Conservation (phyloP, 352 stramenopile genomes). For the Globisporangium emineosum region DNA sequence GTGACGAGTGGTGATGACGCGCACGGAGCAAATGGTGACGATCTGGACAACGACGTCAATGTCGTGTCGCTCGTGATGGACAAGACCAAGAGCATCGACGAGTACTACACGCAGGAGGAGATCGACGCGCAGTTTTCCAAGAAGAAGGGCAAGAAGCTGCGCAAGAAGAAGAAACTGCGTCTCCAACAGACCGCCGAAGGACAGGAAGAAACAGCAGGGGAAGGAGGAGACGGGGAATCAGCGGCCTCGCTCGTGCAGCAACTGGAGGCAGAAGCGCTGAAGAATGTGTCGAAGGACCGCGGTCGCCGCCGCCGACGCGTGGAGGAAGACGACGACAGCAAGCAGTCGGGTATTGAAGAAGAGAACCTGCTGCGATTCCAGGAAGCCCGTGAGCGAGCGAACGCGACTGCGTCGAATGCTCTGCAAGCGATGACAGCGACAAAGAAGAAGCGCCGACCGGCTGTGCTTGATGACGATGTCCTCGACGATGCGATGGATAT, state of each 20-base stretch:
- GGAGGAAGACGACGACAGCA: slow-evolving; percentile 25
- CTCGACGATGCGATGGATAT: slow-evolving; percentile 61
- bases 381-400: slow-evolving; percentile 64
- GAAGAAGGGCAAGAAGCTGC: slow-evolving; percentile 76
- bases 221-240: slow-evolving; percentile 26
- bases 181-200: slow-evolving; percentile 33
- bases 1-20: neutral
- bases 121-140: slow-evolving; percentile 82
- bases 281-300: slow-evolving; percentile 40
- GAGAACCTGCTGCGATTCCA: slow-evolving; percentile 64
- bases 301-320: slow-evolving; percentile 45
- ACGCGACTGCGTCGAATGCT: slow-evolving; percentile 38
- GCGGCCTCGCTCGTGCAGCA: slow-evolving; percentile 45
- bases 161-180: slow-evolving; percentile 61
- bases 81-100: slow-evolving; percentile 43
- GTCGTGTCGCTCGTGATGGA: slow-evolving; percentile 66
- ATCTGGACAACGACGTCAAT: slow-evolving; percentile 32
- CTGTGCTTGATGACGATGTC: slow-evolving; percentile 29
- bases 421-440: slow-evolving; percentile 31
- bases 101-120: slow-evolving; percentile 87
- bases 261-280: slow-evolving; percentile 57
- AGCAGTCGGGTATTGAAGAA: slow-evolving; percentile 32
- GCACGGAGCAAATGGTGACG: slow-evolving; percentile 17
- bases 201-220: slow-evolving; percentile 43
- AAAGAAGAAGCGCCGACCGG: slow-evolving; percentile 39